These are phyloP conservation scores for Vitellaria paradoxa DNA, from an alignment of 179 eudicot species.

Conservation along the genomic window DNA sequence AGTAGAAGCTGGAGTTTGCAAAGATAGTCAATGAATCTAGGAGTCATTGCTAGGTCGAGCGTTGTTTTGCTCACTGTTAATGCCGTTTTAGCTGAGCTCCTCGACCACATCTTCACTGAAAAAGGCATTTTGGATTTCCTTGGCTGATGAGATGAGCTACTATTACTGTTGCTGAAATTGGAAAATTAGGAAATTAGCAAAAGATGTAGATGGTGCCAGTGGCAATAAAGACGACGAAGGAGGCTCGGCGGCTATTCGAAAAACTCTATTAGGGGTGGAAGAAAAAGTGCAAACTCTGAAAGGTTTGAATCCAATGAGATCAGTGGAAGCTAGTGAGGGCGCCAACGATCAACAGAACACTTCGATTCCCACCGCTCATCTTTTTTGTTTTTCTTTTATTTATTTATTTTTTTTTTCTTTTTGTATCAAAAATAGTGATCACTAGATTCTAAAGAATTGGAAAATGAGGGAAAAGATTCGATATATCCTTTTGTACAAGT, in stretches of 20 bases:
- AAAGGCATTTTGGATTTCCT: conserved; percentile 93
- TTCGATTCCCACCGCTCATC: conserved; percentile 17
- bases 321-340: conserved; percentile 14
- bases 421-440: neutral
- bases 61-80: conserved; percentile 86
- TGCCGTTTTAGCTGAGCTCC: conserved; percentile 83
- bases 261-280: conserved; percentile 8
- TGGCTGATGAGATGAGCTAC: conserved; percentile 17
- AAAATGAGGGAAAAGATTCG: neutral
- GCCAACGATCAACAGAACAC: conserved; percentile 10
- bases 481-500: neutral
- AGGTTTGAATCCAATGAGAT: neutral
- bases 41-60: conserved; percentile 82
- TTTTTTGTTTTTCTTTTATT: neutral
- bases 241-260: conserved; percentile 16
- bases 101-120: conserved; percentile 75
- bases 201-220: conserved; percentile 16
- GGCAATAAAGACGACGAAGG: conserved; percentile 13
- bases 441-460: neutral
- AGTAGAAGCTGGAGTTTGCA: conserved; percentile 48
- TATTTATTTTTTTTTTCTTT: neutral
- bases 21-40: conserved; percentile 53
- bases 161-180: too few relatives aligned
- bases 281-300: conserved; percentile 1
- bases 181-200: neutral